A percentile compares a stretch with the other conserved stretches of the same genome.
Evolutionary conservation across 1,139 yeast genomes (phyloP).

Genomic region (Kurtzmaniella quercitrusa): DNA sequence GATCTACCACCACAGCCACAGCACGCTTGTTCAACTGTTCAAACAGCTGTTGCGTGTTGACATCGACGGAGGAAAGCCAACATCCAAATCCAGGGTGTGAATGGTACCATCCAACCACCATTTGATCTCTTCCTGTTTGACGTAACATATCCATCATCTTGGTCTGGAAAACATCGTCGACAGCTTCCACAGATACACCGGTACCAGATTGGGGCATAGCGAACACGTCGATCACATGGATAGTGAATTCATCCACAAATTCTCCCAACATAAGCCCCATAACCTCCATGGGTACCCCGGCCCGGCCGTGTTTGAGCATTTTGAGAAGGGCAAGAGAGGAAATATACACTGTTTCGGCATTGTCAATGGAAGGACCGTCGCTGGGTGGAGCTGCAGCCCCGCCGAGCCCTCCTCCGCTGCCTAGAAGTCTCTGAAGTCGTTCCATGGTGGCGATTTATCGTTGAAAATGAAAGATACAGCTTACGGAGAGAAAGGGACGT

Average conservation of each 20-base stretch:
- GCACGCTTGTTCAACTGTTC: slow-evolving; percentile 94
- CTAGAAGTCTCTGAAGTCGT: slow-evolving; percentile 68
- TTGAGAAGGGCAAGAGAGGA: slow-evolving; percentile 92
- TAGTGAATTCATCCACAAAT: slow-evolving; percentile 95
- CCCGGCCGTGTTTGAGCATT: slow-evolving; percentile 97
- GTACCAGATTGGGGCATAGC: slow-evolving; percentile 99
- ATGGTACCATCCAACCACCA: slow-evolving; percentile 99
- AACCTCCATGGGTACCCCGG: slow-evolving; percentile 99
- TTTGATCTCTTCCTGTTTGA: slow-evolving; percentile 97
- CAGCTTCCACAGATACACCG: slow-evolving; percentile 98
- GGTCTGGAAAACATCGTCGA: slow-evolving; percentile 97
- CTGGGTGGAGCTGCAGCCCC: slow-evolving; percentile 49
- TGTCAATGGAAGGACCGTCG: slow-evolving; percentile 85
- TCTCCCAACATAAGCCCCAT: slow-evolving; percentile 99
- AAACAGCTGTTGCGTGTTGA: slow-evolving; percentile 94
- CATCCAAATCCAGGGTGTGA: slow-evolving; percentile 99
- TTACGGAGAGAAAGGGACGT: too few species aligned
- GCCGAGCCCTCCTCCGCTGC: slow-evolving; percentile 56
- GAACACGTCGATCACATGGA: slow-evolving; percentile 94
- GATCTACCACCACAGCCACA: slow-evolving; percentile 97
- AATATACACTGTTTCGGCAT: slow-evolving; percentile 93
- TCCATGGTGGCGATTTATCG: slow-evolving; percentile 42
- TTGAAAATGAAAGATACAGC: not conserved
- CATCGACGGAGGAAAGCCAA: slow-evolving; percentile 97
- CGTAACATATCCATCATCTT: slow-evolving; percentile 99